Base-by-base conservation (phyloP, 2,329 filamentous ascomycete species). In the Apiospora phragmitis region DNA sequence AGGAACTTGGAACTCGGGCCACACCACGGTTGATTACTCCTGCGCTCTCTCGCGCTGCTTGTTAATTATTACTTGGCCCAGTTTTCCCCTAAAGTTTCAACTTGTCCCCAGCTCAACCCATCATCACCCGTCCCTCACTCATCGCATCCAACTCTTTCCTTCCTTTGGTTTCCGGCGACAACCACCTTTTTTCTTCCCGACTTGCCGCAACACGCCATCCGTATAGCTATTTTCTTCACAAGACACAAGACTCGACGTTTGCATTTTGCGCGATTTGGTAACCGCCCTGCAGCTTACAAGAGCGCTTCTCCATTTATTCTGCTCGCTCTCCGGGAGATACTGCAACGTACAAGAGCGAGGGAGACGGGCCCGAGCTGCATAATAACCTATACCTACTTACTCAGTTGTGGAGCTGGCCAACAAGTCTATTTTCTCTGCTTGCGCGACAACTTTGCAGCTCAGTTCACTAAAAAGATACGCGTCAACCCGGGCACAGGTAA, bases 31-130 rank as follows among this genome's bases (percentile, higher is more conserved):
- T 62, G 55, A 55, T 55, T 62, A 62, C 55, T 62, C 55, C 38
- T 62, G 32, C 7, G 24, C 38, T 9, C 65, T 68, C 67, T 68
- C 66, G 26, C 67, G 29, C 67, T 68, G 35, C 9, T 12, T 11
- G 55, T 38, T 32, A 32, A 26, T 55, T 38, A 62, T 62, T 62
- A 62, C 32, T 21, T 62, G 55, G 55, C 55, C 43, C 42, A n/a
- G 21, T 67, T 43, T 47, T 29, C 12, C 18, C 42, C 65, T 38
- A 67, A 67, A 47, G 65, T 67, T 67, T 47, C 65, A 47, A 67
- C 45, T 67, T 67, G 55, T 62, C 32, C 55, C 55, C 55, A 62
- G 55, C 55, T 59, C 55, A 35, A 62, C 32, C 55, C 55, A 62
- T 62, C 55, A 62, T 62, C 55, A 38, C 55, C 55, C 55, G 32